These are phyloP conservation scores for Lipomyces japonicus DNA, from an alignment of 805 yeast species.

Conservation along the genomic window DNA sequence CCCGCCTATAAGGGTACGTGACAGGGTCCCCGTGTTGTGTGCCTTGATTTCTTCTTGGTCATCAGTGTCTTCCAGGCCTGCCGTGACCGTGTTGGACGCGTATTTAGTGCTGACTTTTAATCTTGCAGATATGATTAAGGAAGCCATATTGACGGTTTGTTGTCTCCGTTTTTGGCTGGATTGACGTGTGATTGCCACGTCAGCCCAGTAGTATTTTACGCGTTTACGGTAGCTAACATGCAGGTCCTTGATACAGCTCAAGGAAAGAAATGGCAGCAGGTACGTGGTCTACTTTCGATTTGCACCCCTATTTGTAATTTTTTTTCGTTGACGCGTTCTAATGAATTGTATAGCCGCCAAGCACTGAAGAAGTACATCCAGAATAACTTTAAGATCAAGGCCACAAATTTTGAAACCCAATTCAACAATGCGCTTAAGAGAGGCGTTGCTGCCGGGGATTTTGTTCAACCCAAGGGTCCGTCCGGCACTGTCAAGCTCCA, in stretches of 20 bases:
- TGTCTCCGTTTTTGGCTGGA: neutral
- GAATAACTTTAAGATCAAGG: slow-evolving; percentile 54
- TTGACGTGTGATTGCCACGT: neutral
- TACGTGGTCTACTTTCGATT: slow-evolving; percentile 5
- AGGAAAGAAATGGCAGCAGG: slow-evolving; percentile 66
- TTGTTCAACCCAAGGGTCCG: slow-evolving; percentile 83
- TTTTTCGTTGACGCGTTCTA: neutral
- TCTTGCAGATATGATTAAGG: slow-evolving; percentile 53
- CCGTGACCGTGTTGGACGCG: neutral
- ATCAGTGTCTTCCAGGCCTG: neutral
- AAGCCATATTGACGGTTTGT: slow-evolving; percentile 48
- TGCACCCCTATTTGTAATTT: neutral
- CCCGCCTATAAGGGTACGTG: slow-evolving; percentile 42
- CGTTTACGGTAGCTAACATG: neutral
- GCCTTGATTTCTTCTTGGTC: neutral
- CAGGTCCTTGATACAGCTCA: slow-evolving; percentile 45
- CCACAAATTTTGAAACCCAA: slow-evolving; percentile 66
- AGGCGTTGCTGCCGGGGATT: slow-evolving; percentile 74
- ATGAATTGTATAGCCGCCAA: slow-evolving; percentile 55
- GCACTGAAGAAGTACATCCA: slow-evolving; percentile 80
- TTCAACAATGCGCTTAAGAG: slow-evolving; percentile 74
- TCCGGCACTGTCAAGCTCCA: slow-evolving; percentile 76
- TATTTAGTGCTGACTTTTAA: slow-evolving; percentile 26
- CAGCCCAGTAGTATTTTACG: neutral
- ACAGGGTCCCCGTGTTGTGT: neutral